A percentile compares a stretch with the other conserved stretches of the same genome.
Conservation (phyloP, 2,329 filamentous ascomycete species). For the Hypoxylon sp. region DNA sequence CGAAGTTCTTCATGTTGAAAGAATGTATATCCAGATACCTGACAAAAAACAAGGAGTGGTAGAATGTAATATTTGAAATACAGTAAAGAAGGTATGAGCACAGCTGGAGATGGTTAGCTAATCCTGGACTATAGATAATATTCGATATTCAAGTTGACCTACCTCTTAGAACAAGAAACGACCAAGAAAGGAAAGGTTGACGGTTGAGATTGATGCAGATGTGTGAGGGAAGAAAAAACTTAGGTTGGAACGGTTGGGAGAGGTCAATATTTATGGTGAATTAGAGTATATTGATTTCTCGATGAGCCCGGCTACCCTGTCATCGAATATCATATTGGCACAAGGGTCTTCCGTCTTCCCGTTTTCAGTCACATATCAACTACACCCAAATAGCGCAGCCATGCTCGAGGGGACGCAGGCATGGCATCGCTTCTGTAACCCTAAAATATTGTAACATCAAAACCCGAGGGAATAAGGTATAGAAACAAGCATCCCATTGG, state of each 20-base stretch:
- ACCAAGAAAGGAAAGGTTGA: conserved; percentile 40
- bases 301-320: conserved; percentile 22
- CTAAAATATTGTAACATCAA: conserved; percentile 19
- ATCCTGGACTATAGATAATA: conserved; percentile 7
- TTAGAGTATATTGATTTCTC: conserved; percentile 15
- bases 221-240: conserved; percentile 35
- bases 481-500: conserved; percentile 30
- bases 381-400: conserved; percentile 14
- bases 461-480: conserved; percentile 25
- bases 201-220: conserved; percentile 36
- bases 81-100: conserved; percentile 46
- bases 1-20: conserved; percentile 57
- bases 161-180: conserved; percentile 46
- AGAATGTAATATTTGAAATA: conserved; percentile 36
- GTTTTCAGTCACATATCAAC: conserved; percentile 29
- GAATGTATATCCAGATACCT: conserved; percentile 38
- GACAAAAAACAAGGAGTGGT: conserved; percentile 36
- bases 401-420: conserved; percentile 23
- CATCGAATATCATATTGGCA: conserved; percentile 21
- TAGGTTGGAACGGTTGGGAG: conserved; percentile 28
- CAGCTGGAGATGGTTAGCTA: conserved; percentile 46
- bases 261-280: conserved; percentile 39
- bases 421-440: conserved; percentile 18
- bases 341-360: conserved; percentile 30
- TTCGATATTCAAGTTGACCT: conserved; percentile 29